These are phyloP conservation scores for Hapsidospora chrysogenum DNA, from an alignment of 495 filamentous ascomycete genomes.

Conservation along the genomic window DNA sequence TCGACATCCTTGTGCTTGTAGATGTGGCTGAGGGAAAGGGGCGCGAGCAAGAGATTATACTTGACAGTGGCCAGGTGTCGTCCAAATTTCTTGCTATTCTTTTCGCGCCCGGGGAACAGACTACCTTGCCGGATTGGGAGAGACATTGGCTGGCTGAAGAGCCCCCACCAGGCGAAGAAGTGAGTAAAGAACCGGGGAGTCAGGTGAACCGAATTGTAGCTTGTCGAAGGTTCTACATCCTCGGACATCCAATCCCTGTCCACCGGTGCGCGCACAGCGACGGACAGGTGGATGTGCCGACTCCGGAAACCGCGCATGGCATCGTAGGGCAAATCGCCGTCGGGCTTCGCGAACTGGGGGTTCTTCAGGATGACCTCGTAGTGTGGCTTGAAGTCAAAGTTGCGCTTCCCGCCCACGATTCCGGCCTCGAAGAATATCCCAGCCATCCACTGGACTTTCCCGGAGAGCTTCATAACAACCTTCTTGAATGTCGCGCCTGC, in stretches of 20 bases:
- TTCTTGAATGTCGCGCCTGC: constrained; percentile 80
- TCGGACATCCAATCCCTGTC: constrained; percentile 65
- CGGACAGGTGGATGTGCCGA: constrained; percentile 84
- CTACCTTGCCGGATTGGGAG: constrained; percentile 83
- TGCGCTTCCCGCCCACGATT: constrained; percentile 41
- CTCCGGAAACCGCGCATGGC: constrained; percentile 89
- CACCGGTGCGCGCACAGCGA: constrained; percentile 71
- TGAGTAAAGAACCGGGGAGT: constrained; percentile 93
- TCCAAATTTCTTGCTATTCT: constrained; percentile 96
- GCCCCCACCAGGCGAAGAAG: constrained; percentile 95
- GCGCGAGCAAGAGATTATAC: constrained; percentile 84
- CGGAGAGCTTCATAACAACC: constrained; percentile 94
- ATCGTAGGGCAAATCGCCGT: constrained; percentile 51
- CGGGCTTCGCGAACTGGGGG: constrained; percentile 49
- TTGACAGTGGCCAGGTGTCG: constrained; percentile 94
- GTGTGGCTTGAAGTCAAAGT: constrained; percentile 79
- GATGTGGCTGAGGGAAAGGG: constrained; percentile 85
- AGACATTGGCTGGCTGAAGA: constrained; percentile 90
- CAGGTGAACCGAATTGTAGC: constrained; percentile 90
- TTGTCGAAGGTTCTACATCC: constrained; percentile 54
- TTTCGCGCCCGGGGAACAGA: constrained; percentile 80
- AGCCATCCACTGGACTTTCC: constrained; percentile 78
- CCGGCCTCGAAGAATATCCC: constrained; percentile 87
- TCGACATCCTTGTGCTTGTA: constrained; percentile 97
- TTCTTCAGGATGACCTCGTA: constrained; percentile 80